Base-by-base conservation (phyloP, 129 eudicot genomes). In the Artemisia tridentata region DNA sequence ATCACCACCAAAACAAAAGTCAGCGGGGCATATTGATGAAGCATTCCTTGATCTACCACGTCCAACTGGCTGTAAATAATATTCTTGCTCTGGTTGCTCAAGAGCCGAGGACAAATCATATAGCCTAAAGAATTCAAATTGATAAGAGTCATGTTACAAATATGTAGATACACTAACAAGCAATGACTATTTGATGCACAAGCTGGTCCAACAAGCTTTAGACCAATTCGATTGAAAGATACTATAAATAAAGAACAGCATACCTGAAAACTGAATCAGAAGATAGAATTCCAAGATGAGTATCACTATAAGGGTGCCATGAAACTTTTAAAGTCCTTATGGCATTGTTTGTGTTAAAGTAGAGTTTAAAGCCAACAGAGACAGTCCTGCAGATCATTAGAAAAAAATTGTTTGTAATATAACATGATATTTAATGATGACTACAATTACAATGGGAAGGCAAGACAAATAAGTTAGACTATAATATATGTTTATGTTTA, bases 191-290 rank as follows among this genome's bases (percentile, higher is more conserved):
- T 38, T 38, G 45, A 38, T 38, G 45, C 45, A 34, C 45, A 38
- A 38, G 11, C 45, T 38, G 45, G 45, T 38, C 45, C 45, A 38
- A 8, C 9, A 0, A 38, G 45, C 45, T 38, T 38, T 38, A 7
- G 18, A 11, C 46, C 59, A 59, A 46, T 59, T 72, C 11, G 13
- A 62, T 10, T 48, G 62, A 66, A 34, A 63, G 56, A 12, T 75
- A 45, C 2, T 20, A 23, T 43, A 11, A n/a, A 71, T 51, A 50
- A 48, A 53, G 63, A 7, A 45, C 27, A 45, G 52, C 27, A 48
- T 72, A 91, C 98, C 98, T 89, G 87, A 93, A 93, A 81, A 93
- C 97, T 15, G 92, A 85, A 87, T 93, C 98, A 64, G 97, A 89
- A 56, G 97, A 89, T 53, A 93, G 85, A 71, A 93, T 75, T 58